A percentile compares a stretch with the other conserved stretches of the same genome.
These are phyloP conservation scores for Speleostelium caveatum DNA, from an alignment of 78 protist species.

Conservation along the genomic window DNA sequence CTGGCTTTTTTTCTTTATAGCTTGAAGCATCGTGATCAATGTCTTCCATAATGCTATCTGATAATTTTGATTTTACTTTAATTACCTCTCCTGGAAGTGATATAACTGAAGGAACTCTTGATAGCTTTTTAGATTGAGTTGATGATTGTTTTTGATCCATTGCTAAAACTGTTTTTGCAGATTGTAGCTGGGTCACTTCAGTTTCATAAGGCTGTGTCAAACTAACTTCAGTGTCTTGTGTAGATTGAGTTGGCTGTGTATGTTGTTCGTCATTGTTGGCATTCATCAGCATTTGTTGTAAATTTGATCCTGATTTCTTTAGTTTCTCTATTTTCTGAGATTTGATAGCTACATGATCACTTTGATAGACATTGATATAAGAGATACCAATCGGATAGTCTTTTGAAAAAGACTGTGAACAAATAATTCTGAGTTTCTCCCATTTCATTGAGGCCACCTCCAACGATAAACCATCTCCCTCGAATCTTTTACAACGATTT, in stretches of 20 bases:
- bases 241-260: neutral
- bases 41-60: too few relatives aligned
- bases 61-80: neutral
- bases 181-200: neutral
- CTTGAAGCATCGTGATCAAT: neutral
- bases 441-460: constrained; percentile 8
- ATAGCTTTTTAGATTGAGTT: too few relatives aligned
- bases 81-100: neutral
- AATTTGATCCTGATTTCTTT: neutral
- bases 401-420: constrained; percentile 25
- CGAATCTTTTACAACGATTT: constrained; percentile 8
- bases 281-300: neutral
- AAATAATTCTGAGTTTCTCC: constrained; percentile 55
- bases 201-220: neutral
- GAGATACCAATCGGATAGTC: constrained; percentile 18
- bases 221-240: neutral
- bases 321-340: neutral
- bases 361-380: neutral
- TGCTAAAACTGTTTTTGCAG: too few relatives aligned
- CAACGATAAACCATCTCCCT: neutral
- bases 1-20: neutral
- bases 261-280: neutral
- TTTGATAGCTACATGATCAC: too few relatives aligned
- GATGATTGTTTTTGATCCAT: too few relatives aligned
- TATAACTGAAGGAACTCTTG: neutral